These are phyloP conservation scores for Ceriops decandra DNA, from an alignment of 345 rosid genomes.

Conservation along the genomic window DNA sequence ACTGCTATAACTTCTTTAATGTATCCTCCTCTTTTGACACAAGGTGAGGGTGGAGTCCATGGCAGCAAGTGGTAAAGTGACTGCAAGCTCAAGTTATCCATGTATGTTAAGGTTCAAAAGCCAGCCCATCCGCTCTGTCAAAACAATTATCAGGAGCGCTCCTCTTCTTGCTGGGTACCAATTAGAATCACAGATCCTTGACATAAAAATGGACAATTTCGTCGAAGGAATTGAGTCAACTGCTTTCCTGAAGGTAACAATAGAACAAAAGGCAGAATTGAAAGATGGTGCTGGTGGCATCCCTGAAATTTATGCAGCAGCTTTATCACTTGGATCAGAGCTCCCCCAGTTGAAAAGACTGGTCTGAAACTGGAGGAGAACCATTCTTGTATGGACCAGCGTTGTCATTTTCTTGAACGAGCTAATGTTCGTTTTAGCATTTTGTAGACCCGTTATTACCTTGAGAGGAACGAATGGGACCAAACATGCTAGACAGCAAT, in stretches of 20 bases:
- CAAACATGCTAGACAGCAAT: not conserved
- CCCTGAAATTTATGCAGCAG: conserved; percentile 37
- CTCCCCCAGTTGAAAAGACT: conserved; percentile 2
- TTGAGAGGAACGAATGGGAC: not conserved
- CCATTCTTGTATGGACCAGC: conserved; percentile 18
- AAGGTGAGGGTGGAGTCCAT: conserved; percentile 34
- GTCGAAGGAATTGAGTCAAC: conserved; percentile 25
- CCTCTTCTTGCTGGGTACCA: conserved; percentile 26
- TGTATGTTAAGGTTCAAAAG: conserved; percentile 34
- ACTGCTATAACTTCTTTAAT: not conserved
- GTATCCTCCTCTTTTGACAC: not conserved
- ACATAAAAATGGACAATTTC: conserved; percentile 30
- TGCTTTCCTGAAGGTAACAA: conserved; percentile 21
- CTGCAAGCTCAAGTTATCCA: conserved; percentile 27
- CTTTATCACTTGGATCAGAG: conserved; percentile 25
- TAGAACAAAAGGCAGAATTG: conserved; percentile 33
- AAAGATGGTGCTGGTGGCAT: conserved; percentile 32
- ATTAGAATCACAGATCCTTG: conserved; percentile 29
- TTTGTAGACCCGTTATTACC: not conserved
- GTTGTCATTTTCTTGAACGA: not conserved
- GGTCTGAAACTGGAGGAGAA: conserved; percentile 9
- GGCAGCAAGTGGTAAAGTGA: conserved; percentile 30
- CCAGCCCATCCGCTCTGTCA: conserved; percentile 17
- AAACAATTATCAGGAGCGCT: conserved; percentile 24
- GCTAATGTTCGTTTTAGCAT: not conserved